Percentiles rank a stretch among this genome's conserved stretches.
Conservation (phyloP, 164 flowering plant species). For the Vitis rotundifolia region DNA sequence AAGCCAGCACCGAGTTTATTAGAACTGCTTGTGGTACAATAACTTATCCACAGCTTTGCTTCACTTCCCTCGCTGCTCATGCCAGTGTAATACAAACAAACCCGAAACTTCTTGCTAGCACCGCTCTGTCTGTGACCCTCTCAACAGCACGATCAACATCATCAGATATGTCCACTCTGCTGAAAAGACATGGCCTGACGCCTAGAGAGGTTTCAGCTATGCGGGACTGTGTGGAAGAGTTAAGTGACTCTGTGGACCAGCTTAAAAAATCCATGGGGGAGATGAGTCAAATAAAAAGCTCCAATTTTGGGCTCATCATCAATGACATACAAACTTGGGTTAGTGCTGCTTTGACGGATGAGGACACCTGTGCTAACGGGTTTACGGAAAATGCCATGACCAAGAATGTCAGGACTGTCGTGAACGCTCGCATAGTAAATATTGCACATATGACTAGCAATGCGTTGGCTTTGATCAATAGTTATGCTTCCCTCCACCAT, state of each 20-base stretch:
- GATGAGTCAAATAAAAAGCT: slow-evolving; percentile 32
- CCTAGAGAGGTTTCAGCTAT: slow-evolving; percentile 45
- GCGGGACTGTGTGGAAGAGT: slow-evolving; percentile 62
- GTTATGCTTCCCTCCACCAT: slow-evolving; percentile 29
- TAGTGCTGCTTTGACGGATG: slow-evolving; percentile 74
- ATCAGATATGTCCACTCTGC: slow-evolving; percentile 27
- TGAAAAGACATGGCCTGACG: slow-evolving; percentile 31
- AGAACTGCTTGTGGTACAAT: slow-evolving; percentile 49
- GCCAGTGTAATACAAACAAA: slow-evolving; percentile 49
- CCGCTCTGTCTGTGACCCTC: slow-evolving; percentile 60
- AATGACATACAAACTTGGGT: slow-evolving; percentile 73
- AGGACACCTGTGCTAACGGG: slow-evolving; percentile 64
- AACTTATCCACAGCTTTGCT: slow-evolving; percentile 59
- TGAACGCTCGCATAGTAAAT: slow-evolving; percentile 26
- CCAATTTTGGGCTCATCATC: slow-evolving; percentile 30
- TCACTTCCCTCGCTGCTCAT: slow-evolving; percentile 43
- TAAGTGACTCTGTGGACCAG: slow-evolving; percentile 44
- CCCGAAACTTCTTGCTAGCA: slow-evolving; percentile 46
- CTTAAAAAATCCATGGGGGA: slow-evolving; percentile 45
- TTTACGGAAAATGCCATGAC: slow-evolving; percentile 43
- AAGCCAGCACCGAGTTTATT: slow-evolving; percentile 47
- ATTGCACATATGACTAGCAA: slow-evolving; percentile 54
- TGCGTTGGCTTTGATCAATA: slow-evolving; percentile 57
- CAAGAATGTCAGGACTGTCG: slow-evolving; percentile 30
- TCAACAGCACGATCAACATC: slow-evolving; percentile 35